Evolutionary conservation across 2,329 filamentous ascomycete genomes (phyloP), one percentile per base, ranked within the genome.

Genomic region (Aureobasidium sp.): DNA sequence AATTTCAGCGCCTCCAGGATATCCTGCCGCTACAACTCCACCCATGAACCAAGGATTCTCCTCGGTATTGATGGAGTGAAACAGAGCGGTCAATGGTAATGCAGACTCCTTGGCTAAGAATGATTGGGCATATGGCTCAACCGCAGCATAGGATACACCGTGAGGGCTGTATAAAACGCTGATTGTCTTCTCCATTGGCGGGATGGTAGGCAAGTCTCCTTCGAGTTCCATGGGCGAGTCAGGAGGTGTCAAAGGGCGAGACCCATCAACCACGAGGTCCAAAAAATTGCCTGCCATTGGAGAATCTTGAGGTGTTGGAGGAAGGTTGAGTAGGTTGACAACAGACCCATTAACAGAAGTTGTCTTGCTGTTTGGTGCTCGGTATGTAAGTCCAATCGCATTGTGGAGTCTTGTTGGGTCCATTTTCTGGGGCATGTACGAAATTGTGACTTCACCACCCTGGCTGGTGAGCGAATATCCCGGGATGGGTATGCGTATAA

Each of bases 371-470:
- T 70, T 75, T 0, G 87, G 84, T 24, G 87, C 81, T 20, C 82
- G 81, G 70, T 90, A 91, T 1, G 87, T 91, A 67, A 91, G 87
- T 15, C 84, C 87, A 65, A 90, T 81, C 12, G 86, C 87, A 63
- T 84, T 83, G 69, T 89, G 86, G 0, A 88, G 69, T 3, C 82
- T 81, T 8, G 82, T 83, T 4, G 86, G 68, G 67, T 89, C 85
- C 52, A 78, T 73, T 68, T 82, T 84, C 59, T 86, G 83, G 0
- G 82, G 77, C 34, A 90, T 81, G 71, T 85, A 85, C 1, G 86
- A 79, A n/a, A 91, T 78, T 0, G 87, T 89, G n/a, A 90, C 79
- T 74, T 90, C 86, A 20, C 88, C 88, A 9, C 79, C 76, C 15
- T 78, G 74, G 5, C 83, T 85, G 27, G 78, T 78, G 0, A 79